A percentile compares a stretch with the other conserved stretches of the same genome.
Conservation (phyloP, 129 eudicot genomes). For the Glebionis coronaria region DNA sequence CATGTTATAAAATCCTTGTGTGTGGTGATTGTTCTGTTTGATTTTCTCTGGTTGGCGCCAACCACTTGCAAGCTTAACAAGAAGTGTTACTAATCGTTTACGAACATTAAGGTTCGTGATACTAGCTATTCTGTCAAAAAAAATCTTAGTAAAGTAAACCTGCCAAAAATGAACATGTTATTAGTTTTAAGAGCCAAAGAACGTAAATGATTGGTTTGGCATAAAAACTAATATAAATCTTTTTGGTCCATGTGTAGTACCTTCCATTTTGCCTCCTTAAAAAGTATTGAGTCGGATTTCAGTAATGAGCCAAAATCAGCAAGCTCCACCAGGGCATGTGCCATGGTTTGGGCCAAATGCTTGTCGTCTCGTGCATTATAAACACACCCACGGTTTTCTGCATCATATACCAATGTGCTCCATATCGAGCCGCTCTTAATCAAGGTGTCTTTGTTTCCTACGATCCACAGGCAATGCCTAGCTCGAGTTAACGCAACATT, state of each 20-base stretch:
- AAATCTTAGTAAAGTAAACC: slow-evolving; percentile 37
- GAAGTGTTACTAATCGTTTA: slow-evolving; percentile 27
- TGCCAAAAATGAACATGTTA: slow-evolving; percentile 1
- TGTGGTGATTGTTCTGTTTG: background rate
- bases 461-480: slow-evolving; percentile 68
- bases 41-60: slow-evolving; percentile 30
- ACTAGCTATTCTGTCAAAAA: slow-evolving; percentile 21
- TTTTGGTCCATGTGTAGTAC: background rate
- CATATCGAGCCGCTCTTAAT: slow-evolving; percentile 56
- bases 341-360: slow-evolving; percentile 40
- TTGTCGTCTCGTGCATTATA: slow-evolving; percentile 47
- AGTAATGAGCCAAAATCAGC: slow-evolving; percentile 24
- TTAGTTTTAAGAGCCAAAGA: background rate
- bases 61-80: slow-evolving; percentile 41
- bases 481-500: slow-evolving; percentile 86
- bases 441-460: slow-evolving; percentile 61
- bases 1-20: slow-evolving; percentile 13
- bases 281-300: slow-evolving; percentile 24
- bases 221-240: background rate
- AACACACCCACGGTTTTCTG: slow-evolving; percentile 53
- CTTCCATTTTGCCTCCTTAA: slow-evolving; percentile 54
- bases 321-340: slow-evolving; percentile 33
- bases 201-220: background rate
- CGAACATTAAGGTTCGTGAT: slow-evolving; percentile 19
- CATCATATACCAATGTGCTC: slow-evolving; percentile 50